Conservation (phyloP, 2,329 filamentous ascomycete genomes). For the Arthroderma sp. region DNA sequence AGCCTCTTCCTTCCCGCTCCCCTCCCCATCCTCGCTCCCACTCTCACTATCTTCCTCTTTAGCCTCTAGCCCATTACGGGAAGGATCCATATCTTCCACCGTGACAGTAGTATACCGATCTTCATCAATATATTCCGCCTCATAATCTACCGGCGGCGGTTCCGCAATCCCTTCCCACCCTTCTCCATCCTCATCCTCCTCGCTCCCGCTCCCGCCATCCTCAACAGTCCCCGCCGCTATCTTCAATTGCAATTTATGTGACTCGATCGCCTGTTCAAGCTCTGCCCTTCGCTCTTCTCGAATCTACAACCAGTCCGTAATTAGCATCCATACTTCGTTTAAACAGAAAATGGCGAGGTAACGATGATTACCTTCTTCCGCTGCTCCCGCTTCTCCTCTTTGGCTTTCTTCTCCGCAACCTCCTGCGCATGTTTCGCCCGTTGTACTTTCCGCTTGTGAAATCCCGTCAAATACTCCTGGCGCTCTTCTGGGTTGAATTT, state of each 20-base stretch:
- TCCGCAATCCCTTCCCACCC: conserved; percentile 53
- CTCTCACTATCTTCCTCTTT: conserved; percentile 15
- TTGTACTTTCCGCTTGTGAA: conserved; percentile 88
- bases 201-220: no score
- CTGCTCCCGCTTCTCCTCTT: conserved; percentile 59
- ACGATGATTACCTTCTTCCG: conserved; percentile 55
- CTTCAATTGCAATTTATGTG: conserved; percentile 42
- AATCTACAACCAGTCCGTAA: conserved; percentile 41
- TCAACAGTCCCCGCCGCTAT: no score
- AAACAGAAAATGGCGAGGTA: neutral
- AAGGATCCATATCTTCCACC: conserved; percentile 73
- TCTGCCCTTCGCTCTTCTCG: conserved; percentile 71
- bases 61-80: conserved; percentile 50
- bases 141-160: conserved; percentile 52
- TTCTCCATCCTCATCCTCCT: conserved; percentile 33
- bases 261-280: conserved; percentile 66
- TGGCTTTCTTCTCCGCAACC: conserved; percentile 60
- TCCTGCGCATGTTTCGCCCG: conserved; percentile 76
- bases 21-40: conserved; percentile 17
- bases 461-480: conserved; percentile 81
- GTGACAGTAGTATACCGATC: conserved; percentile 93
- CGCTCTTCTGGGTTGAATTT: conserved; percentile 69
- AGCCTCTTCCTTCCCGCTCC: conserved; percentile 19
- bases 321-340: neutral
- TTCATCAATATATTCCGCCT: conserved; percentile 93